Percentiles rank a stretch among this genome's conserved stretches.
phyloP scores from a whole-genome alignment of 1,139 yeast species.

The Yarrowia galli region DNA sequence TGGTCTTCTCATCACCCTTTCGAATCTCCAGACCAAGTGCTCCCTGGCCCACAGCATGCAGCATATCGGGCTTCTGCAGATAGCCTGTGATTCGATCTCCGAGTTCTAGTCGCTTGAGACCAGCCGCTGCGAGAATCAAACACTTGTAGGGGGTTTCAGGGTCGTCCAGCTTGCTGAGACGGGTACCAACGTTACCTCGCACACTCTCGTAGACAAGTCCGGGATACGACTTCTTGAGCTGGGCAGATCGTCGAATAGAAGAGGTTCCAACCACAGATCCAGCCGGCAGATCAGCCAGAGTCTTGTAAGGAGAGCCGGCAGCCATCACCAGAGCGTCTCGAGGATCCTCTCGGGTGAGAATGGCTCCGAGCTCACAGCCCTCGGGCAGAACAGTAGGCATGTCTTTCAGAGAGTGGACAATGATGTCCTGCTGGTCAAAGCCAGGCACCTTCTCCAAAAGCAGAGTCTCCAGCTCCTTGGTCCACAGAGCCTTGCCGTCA shows the following conservation, averaged over 20 bases:
- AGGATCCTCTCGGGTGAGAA: slow-evolving; percentile 86
- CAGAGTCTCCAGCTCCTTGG: slow-evolving; percentile 87
- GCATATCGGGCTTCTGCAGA: slow-evolving; percentile 84
- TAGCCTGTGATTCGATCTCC: slow-evolving; percentile 68
- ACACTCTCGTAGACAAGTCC: slow-evolving; percentile 73
- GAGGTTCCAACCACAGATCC: slow-evolving; percentile 94
- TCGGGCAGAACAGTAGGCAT: slow-evolving; percentile 93
- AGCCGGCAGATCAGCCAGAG: slow-evolving; percentile 75
- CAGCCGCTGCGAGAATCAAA: slow-evolving; percentile 91
- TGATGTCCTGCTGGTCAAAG: slow-evolving; percentile 71
- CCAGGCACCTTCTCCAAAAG: slow-evolving; percentile 67
- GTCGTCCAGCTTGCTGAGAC: slow-evolving; percentile 78
- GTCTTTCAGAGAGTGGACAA: slow-evolving; percentile 93
- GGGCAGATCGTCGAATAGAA: slow-evolving; percentile 91
- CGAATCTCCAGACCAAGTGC: slow-evolving; percentile 93
- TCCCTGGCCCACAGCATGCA: slow-evolving; percentile 97
- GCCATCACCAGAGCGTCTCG: slow-evolving; percentile 93
- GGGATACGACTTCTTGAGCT: slow-evolving; percentile 64
- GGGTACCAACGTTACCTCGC: slow-evolving; percentile 86
- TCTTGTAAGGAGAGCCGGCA: slow-evolving; percentile 64
- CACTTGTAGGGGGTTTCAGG: slow-evolving; percentile 72
- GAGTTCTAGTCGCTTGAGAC: slow-evolving; percentile 75
- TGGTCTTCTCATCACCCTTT: slow-evolving; percentile 65
- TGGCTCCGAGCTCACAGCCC: slow-evolving; percentile 88
- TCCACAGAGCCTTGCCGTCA: slow-evolving; percentile 97